Base-by-base conservation (phyloP, 2,329 filamentous ascomycete genomes). In the Dactylella cylindrospora region DNA sequence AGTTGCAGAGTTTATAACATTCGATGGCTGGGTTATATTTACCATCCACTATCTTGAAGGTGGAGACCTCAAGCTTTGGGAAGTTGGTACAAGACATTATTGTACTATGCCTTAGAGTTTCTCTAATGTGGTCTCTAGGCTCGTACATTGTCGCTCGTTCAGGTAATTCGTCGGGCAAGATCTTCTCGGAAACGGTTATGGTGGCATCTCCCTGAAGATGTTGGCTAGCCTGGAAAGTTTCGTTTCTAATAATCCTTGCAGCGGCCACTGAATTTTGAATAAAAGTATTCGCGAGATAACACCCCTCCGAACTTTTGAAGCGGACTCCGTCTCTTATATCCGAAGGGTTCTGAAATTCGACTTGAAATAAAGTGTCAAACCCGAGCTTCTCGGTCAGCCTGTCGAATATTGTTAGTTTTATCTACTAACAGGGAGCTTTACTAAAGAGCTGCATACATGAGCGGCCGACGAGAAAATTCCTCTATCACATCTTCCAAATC, bases 41-140 rank as follows among this genome's bases (percentile, higher is more conserved):
- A 40, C 36, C 36, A 13, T 40, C 36, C 23, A 40, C 10, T n/a
- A 40, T 8, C 28, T 25, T 40, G 12, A 40, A 40, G 10, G 36
- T 40, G 5, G 20, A 40, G 15, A 40, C 28, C 12, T 40, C 36
- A 17, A 13, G 10, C 20, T 40, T 40, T 5, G 36, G 36, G n/a
- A 25, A 20, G 17, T 4, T 15, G 28, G 36, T 40, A 13, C 36
- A 40, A 3, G 12, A 20, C 12, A 40, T 40, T 15, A 40, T 25
- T 15, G 36, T 40, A 1, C 20, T 40, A n/a, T 10, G 36, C 10
- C 15, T 3, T 12, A 40, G 36, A 8, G 36, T 40, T 25, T 40
- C 36, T 13, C 20, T 25, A 15, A 40, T 40, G 28, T 7, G 10
- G 28, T 40, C 36, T 26, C 28, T n/a, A 15, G 13, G 8, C 4